phyloP scores from a whole-genome alignment of 306 rosid genomes.

The Cicer pinnatifidum region DNA sequence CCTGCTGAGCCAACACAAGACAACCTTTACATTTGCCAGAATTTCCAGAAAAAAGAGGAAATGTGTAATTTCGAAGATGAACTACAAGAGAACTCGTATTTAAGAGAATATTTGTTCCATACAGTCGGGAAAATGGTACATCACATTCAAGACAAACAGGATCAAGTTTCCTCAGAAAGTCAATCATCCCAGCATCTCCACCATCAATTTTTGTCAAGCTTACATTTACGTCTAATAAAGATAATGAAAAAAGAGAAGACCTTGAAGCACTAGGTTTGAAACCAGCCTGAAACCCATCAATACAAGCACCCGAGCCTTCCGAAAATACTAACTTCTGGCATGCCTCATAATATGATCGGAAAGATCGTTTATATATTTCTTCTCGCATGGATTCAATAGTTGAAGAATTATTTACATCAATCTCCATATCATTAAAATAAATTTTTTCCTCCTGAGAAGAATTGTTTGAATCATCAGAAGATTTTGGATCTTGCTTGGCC shows the following conservation, averaged over 20 bases:
- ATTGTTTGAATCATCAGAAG: conserved; percentile 62
- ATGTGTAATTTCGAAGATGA: conserved; percentile 71
- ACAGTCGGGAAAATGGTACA: conserved; percentile 85
- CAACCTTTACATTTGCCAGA: conserved; percentile 83
- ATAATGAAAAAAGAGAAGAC: conserved; percentile 68
- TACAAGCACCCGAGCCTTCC: conserved; percentile 87
- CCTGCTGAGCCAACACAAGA: conserved; percentile 95
- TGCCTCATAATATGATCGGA: conserved; percentile 79
- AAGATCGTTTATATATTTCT: conserved; percentile 74
- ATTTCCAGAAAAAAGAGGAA: conserved; percentile 79
- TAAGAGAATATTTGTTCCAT: conserved; percentile 79
- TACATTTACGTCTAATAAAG: conserved; percentile 68
- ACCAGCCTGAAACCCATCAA: conserved; percentile 81
- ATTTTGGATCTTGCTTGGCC: conserved; percentile 57
- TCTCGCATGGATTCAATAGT: conserved; percentile 58
- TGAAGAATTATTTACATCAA: conserved; percentile 67
- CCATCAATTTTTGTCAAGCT: conserved; percentile 79
- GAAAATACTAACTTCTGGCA: conserved; percentile 66
- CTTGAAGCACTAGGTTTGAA: conserved; percentile 79
- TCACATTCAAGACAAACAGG: conserved; percentile 68
- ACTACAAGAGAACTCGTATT: conserved; percentile 63
- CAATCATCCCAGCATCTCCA: conserved; percentile 90
- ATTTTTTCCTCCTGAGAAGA: conserved; percentile 62
- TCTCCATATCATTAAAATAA: conserved; percentile 60
- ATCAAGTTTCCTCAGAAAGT: conserved; percentile 72